phyloP scores from a whole-genome alignment of 1,139 yeast species.

The Candida neerlandica region DNA sequence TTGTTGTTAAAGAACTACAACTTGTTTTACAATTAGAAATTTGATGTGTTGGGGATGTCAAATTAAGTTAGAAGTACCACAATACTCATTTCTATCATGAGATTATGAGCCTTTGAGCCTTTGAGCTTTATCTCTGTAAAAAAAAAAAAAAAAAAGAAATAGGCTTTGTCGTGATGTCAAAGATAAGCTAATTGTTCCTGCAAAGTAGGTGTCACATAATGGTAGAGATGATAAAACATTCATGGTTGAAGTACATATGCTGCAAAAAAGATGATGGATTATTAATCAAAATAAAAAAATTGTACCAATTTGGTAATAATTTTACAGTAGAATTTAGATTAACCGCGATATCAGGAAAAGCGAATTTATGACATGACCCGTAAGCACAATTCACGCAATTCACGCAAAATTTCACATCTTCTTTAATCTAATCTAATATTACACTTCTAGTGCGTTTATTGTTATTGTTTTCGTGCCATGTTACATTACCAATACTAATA shows the following conservation, averaged over 20 bases:
- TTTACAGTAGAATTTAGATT: not conserved
- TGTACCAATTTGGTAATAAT: not conserved
- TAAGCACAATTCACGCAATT: not conserved
- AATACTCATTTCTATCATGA: not conserved
- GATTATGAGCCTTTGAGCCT: not conserved
- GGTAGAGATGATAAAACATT: not conserved
- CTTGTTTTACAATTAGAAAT: no score
- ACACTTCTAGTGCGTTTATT: no score
- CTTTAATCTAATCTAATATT: no score
- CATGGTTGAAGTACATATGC: not conserved
- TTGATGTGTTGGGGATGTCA: no score
- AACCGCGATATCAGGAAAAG: not conserved
- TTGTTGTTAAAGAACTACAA: no score
- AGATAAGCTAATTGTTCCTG: not conserved
- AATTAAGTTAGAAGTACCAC: not conserved
- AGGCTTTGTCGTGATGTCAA: not conserved
- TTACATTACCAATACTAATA: no score
- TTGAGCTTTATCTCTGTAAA: not conserved
- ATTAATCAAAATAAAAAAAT: not conserved
- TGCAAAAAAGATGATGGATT: not conserved
- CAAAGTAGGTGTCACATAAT: not conserved
- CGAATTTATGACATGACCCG: not conserved
- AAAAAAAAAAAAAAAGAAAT: no score
- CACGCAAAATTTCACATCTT: no score
- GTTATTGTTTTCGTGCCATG: no score